Base-by-base conservation (phyloP, 306 rosid species). In the Castanea sativa region DNA sequence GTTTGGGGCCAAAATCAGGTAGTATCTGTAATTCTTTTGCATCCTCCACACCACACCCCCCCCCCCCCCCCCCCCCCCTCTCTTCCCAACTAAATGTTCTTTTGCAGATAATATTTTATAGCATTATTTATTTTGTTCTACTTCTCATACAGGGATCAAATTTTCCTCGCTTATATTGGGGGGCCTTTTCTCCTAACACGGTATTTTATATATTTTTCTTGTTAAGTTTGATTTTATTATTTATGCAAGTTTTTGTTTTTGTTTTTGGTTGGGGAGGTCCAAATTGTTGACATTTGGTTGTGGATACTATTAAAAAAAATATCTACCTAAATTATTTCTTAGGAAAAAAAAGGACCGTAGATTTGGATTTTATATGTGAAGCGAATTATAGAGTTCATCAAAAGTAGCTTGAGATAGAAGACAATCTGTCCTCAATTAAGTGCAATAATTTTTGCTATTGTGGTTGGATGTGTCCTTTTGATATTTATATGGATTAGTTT, bases 1-100 rank as follows among this genome's bases (percentile, higher is more conserved):
- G 81, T 94, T 65, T 94, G 98, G 98, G 98, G 98, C 30, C 97
- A 94, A 77, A 94, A 94, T 81, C 98, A 94, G 97, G 98, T 91
- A 68, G 6, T 13, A 9, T 55, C 56, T 80, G 78, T 29, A 25
- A 20, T 63, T 30, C 57, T 61, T 75, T 69, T 56, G 32, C 69
- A 9, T 73, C 45, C 45, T 38, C 10, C 45, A 38, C 11, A 38
- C 11, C 11, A 7, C 41, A n/a, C 0, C 41, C 8, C 41, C 0
- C 8, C 41, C 41, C 38, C 7, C 2, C 38, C 1, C 43, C 10
- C 10, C 10, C 1, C 27, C 27, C 27, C 27, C 27, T 0, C 45
- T 2, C 3, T 0, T 2, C 11, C 10, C 2, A 38, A 41, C 45
- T 41, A 41, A 41, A 53, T 52, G 51, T 5, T 45, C 52, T 75